Conservation (phyloP, 352 stramenopile species). For the Phytophthora citrophthora region DNA sequence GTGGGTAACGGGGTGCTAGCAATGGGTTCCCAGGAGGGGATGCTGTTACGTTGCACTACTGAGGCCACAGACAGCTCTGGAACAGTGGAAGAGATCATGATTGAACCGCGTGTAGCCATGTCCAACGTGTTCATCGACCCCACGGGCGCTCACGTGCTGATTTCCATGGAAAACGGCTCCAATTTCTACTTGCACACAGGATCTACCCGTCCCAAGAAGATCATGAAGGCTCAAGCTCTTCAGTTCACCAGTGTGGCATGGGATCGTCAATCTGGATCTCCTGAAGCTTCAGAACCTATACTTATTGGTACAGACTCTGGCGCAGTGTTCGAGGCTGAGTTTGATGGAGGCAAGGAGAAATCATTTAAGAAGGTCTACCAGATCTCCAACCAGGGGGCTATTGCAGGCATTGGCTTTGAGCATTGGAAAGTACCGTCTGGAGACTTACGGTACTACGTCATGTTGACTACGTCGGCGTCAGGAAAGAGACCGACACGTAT, state of each 20-base stretch:
- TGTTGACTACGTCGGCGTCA: slow-evolving; percentile 85
- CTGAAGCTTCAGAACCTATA: slow-evolving; percentile 63
- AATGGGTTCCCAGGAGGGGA: slow-evolving; percentile 83
- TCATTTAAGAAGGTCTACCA: slow-evolving; percentile 90
- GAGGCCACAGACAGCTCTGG: slow-evolving; percentile 79
- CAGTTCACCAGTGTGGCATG: slow-evolving; percentile 85
- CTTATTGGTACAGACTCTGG: slow-evolving; percentile 85
- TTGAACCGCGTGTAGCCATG: slow-evolving; percentile 88
- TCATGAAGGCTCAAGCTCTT: slow-evolving; percentile 82
- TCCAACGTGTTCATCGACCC: slow-evolving; percentile 83
- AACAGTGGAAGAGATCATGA: slow-evolving; percentile 88
- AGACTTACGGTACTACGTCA: slow-evolving; percentile 74
- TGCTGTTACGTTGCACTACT: slow-evolving; percentile 80
- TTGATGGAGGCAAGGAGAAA: slow-evolving; percentile 85
- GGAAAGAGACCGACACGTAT: slow-evolving; percentile 89
- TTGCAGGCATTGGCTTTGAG: slow-evolving; percentile 85
- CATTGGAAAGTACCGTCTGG: slow-evolving; percentile 70
- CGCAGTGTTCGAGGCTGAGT: slow-evolving; percentile 83
- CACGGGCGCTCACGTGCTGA: slow-evolving; percentile 77
- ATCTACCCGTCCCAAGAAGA: slow-evolving; percentile 82
- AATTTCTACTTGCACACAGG: slow-evolving; percentile 88
- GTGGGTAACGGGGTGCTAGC: slow-evolving; percentile 84
- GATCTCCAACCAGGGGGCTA: slow-evolving; percentile 87
- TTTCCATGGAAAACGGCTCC: slow-evolving; percentile 89
- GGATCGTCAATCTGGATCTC: slow-evolving; percentile 78